Base-by-base conservation (phyloP, 345 rosid species). In the Moricandia moricandioides region DNA sequence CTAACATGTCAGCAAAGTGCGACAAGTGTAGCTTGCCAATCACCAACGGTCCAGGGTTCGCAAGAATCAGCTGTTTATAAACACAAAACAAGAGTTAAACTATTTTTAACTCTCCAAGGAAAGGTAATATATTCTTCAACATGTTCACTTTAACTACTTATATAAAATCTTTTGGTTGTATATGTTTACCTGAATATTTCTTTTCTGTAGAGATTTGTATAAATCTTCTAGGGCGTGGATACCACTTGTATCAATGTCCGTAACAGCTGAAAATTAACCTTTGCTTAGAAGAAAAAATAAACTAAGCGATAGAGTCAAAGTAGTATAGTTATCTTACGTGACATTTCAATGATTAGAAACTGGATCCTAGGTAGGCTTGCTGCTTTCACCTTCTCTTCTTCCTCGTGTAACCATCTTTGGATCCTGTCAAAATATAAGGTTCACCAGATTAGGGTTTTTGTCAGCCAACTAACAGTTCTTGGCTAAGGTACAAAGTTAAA, bases 191-290 rank as follows among this genome's bases (percentile, higher is more conserved):
- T 87, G 90, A 72, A 89, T 57, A 8, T 84, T 87, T 84, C 86
- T 88, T 65, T 93, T 93, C 65, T 81, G 51, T 16, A 93, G 97
- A 77, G 90, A 83, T 69, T 80, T 83, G 76, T 83, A 43, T 52
- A 93, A 62, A 64, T 89, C 98, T 82, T 91, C 93, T 14, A 93
- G 71, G 12, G 93, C 91, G 40, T 88, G 93, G 65, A 91, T 91
- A 72, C 98, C 98, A 7, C 97, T 93, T 63, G 98, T 93, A 80
- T 91, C 98, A 4, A 88, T 93, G 80, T 92, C 98, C 27, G 91
- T 92, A 34, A 92, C 92, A 35, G 98, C 93, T 91, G 84, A 71
- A 74, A 31, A 29, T 58, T 34, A 29, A n/a, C 72, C 7, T 67
- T 71, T 73, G 69, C 16, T 39, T 72, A 26, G 4, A 7, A 29